Conservation (phyloP, 2,329 filamentous ascomycete genomes). For the Clonostachys chloroleuca region DNA sequence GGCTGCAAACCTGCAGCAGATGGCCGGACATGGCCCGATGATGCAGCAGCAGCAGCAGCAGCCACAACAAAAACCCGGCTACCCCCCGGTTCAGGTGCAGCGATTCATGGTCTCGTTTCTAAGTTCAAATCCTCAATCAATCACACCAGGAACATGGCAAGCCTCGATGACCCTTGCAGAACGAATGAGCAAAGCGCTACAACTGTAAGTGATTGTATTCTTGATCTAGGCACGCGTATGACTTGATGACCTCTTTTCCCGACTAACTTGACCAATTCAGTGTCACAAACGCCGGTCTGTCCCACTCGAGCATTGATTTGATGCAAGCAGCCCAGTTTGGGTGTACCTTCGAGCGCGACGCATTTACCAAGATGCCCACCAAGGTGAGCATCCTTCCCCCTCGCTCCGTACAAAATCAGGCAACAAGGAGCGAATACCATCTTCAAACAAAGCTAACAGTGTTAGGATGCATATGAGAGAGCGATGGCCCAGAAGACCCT, state of each 20-base stretch:
- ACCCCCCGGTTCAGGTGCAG: background rate
- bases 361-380: conserved; percentile 37
- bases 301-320: conserved; percentile 32
- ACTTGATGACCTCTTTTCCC: conserved; percentile 1
- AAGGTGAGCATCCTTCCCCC: conserved; percentile 30
- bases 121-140: no score
- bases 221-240: no score
- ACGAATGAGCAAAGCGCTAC: conserved; percentile 34
- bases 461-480: conserved; percentile 44
- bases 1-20: conserved; percentile 57
- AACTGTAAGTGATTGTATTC: conserved; percentile 26
- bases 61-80: background rate
- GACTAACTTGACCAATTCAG: conserved; percentile 21
- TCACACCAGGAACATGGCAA: conserved; percentile 25
- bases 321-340: conserved; percentile 34
- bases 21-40: conserved; percentile 42
- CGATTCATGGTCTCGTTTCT: background rate
- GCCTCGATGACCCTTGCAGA: conserved; percentile 27
- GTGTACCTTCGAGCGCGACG: conserved; percentile 41
- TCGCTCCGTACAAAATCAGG: background rate
- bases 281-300: conserved; percentile 45
- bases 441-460: conserved; percentile 10
- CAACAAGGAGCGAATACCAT: background rate
- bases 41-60: conserved; percentile 29
- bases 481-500: conserved; percentile 37